Percentiles rank a stretch among this genome's conserved stretches.
Evolutionary conservation across 805 yeast species (phyloP).

Genomic region (Kuraishia piskuri): DNA sequence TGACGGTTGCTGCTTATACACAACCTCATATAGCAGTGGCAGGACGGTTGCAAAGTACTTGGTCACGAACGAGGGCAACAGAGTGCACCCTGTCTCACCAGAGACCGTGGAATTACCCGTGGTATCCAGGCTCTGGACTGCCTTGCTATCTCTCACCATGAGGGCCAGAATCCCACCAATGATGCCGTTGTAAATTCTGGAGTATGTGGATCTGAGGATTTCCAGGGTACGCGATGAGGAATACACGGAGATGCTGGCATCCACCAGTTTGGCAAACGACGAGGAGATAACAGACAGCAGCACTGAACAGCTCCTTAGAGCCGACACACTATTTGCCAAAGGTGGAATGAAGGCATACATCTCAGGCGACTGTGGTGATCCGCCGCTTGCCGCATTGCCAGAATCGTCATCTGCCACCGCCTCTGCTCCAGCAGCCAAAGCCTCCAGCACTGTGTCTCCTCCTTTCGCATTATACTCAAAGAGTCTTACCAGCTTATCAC

Average conservation of each 20-base stretch:
- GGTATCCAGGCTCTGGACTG: slow-evolving; percentile 24
- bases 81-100: slow-evolving; percentile 20
- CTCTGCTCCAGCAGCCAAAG: neutral
- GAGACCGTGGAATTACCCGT: slow-evolving; percentile 15
- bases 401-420: neutral
- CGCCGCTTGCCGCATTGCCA: neutral
- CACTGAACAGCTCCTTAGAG: slow-evolving; percentile 41
- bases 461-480: slow-evolving; percentile 27
- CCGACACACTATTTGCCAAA: slow-evolving; percentile 51
- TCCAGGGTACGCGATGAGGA: neutral
- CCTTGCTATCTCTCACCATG: slow-evolving; percentile 16
- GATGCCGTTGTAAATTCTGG: slow-evolving; percentile 15
- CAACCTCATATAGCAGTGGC: slow-evolving; percentile 18
- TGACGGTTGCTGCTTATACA: slow-evolving; percentile 1
- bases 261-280: slow-evolving; percentile 28
- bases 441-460: slow-evolving; percentile 24
- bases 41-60: slow-evolving; percentile 29
- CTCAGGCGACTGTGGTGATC: neutral
- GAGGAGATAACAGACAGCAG: slow-evolving; percentile 34
- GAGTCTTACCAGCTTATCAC: slow-evolving; percentile 17
- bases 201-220: slow-evolving; percentile 7
- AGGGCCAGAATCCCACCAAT: slow-evolving; percentile 17
- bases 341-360: slow-evolving; percentile 55
- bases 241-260: neutral
- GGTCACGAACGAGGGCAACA: slow-evolving; percentile 26